These are phyloP conservation scores for Colletotrichum scovillei DNA, from an alignment of 2,329 filamentous ascomycete species.

Conservation along the genomic window DNA sequence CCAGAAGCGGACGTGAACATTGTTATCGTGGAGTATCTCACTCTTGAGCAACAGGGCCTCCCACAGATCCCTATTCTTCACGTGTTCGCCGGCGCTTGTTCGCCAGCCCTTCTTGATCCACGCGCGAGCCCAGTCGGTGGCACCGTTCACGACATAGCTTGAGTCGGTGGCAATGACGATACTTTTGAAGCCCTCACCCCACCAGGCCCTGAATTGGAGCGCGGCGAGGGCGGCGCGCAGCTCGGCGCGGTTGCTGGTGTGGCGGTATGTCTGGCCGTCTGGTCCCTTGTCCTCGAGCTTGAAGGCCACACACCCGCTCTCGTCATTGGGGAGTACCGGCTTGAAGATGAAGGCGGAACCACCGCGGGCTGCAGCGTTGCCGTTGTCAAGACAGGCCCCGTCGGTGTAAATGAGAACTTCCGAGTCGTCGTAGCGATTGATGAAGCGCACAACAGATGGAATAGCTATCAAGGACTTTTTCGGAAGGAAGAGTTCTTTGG, in stretches of 20 bases:
- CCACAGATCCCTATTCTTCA: constrained; percentile 67
- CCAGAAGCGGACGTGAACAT: constrained; percentile 52
- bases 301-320: constrained; percentile 39
- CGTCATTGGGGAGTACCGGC: not conserved
- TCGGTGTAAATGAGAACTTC: constrained; percentile 56
- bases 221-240: constrained; percentile 65
- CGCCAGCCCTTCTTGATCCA: constrained; percentile 61
- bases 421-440: constrained; percentile 44
- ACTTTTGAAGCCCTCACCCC: constrained; percentile 49
- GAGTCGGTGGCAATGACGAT: constrained; percentile 67
- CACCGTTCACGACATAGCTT: constrained; percentile 59
- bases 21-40: constrained; percentile 39
- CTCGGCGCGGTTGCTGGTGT: constrained; percentile 66
- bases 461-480: too few relatives aligned
- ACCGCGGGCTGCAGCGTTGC: constrained; percentile 47
- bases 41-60: constrained; percentile 55
- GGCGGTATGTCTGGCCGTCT: constrained; percentile 46
- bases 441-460: constrained; percentile 39
- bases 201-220: constrained; percentile 57
- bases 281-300: constrained; percentile 57
- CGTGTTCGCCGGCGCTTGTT: constrained; percentile 43
- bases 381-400: constrained; percentile 58
- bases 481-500: too few relatives aligned
- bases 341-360: constrained; percentile 53
- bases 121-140: constrained; percentile 52